Base-by-base conservation (phyloP, 768 basidiomycete species). In the Pulveroboletus sp. region DNA sequence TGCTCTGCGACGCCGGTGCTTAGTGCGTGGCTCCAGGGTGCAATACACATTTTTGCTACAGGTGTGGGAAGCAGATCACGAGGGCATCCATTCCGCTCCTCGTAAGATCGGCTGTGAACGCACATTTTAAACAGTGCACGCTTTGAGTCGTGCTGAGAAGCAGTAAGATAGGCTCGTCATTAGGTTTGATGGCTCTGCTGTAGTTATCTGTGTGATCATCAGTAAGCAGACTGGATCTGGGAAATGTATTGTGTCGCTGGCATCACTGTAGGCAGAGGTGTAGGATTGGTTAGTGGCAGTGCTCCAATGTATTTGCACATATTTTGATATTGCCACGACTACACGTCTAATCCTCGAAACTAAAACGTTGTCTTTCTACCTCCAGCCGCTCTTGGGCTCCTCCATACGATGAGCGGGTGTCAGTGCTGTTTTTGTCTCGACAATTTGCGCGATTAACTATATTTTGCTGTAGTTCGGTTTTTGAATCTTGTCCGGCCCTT, bases 401-500 rank as follows among this genome's bases (percentile, higher is more conserved):
- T 53, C 52, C 36, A 67, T 68, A 79, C 67, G 68, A 89, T 89
- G 86, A 88, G 86, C 78, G 86, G 86, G 59, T 89, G 86, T 86
- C 73, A 58, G 85, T 82, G 21, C 26, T 21, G 3, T 4, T 39
- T n/a, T 5, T 45, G 41, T 35, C 11, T 28, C 24, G 6, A 28
- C 27, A 2, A 8, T 46, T 24, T 1, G 31, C 44, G 11, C 44
- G 61, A 14, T 49, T 61, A 6, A 59, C 5, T 35, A 2, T 27
- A 32, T 27, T 8, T 10, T n/a, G 18, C 43, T 32, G 5, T 39
- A 35, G 93, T 95, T 74, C 90, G 93, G 74, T 95, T 96, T 76
- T 78, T 97, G 64, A 94, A 95, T 76, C 91, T 95, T 66, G 94
- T 96, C 74, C 85, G 93, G 71, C 95, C 95, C 50, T 97, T 99